Percentiles rank a stretch among this genome's conserved stretches.
These are phyloP conservation scores for Harringtonia lauricola DNA, from an alignment of 2,329 filamentous ascomycete species.

Conservation along the genomic window DNA sequence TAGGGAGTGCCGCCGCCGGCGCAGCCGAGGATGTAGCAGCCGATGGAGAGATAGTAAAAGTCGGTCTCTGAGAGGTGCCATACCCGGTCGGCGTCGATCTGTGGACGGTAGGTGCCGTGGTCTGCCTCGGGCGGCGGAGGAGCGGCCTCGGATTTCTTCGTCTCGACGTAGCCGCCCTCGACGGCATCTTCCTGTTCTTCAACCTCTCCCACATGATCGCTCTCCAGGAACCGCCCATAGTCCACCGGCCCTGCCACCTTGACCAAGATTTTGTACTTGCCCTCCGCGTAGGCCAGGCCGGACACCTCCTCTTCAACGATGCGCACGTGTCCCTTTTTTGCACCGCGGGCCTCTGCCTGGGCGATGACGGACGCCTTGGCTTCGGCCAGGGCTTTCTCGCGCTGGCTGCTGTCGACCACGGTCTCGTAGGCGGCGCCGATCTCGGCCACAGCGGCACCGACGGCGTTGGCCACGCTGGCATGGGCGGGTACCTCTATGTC, in stretches of 20 bases:
- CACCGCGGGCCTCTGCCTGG: conserved; percentile 34
- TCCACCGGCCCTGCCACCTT: conserved; percentile 49
- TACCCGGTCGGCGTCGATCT: conserved; percentile 16
- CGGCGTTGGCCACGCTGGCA: conserved; percentile 52
- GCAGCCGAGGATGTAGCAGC: conserved; percentile 34
- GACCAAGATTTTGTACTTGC: conserved; percentile 46
- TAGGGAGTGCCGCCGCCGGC: conserved; percentile 32
- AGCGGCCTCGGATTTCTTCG: conserved; percentile 9
- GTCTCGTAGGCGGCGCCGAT: conserved; percentile 43
- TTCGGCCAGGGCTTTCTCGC: conserved; percentile 22
- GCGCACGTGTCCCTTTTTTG: conserved; percentile 28
- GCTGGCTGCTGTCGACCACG: conserved; percentile 27
- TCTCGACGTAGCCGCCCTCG: background rate
- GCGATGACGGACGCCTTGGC: conserved; percentile 27
- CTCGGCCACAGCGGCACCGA: conserved; percentile 50
- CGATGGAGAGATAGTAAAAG: conserved; percentile 31
- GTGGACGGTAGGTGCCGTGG: conserved; percentile 22
- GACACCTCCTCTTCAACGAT: conserved; percentile 41
- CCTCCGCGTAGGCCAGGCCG: conserved; percentile 41
- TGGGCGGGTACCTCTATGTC: conserved; percentile 43
- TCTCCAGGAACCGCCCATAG: conserved; percentile 12
- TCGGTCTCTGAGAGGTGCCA: conserved; percentile 35
- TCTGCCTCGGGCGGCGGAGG: conserved; percentile 20
- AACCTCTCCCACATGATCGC: background rate
- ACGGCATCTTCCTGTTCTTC: background rate